phyloP scores from a whole-genome alignment of 1,139 yeast genomes.

The Sugiyamaella japonica region DNA sequence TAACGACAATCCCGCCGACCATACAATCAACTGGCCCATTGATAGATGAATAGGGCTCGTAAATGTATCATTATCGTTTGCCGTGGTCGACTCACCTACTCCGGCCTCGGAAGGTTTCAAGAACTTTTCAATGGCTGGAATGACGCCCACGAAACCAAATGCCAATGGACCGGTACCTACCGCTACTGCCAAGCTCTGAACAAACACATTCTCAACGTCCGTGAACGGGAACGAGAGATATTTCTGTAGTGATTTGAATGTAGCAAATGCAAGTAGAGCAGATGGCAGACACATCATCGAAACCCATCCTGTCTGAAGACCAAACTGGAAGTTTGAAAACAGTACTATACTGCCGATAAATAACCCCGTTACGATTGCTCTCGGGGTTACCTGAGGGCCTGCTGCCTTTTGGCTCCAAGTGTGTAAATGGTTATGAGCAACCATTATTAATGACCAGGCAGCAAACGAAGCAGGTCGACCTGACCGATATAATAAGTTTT shows the following conservation, averaged over 20 bases:
- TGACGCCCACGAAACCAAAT: constrained; percentile 92
- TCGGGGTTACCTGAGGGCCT: constrained; percentile 58
- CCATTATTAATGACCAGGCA: neutral
- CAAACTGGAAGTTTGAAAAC: constrained; percentile 90
- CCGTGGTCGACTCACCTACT: constrained; percentile 3
- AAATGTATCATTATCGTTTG: neutral
- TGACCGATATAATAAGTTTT: too few relatives aligned
- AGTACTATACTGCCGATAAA: constrained; percentile 78
- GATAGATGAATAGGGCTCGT: constrained; percentile 35
- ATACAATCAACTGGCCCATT: constrained; percentile 58
- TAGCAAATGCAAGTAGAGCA: constrained; percentile 81
- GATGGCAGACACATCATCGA: constrained; percentile 99
- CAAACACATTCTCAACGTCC: constrained; percentile 89
- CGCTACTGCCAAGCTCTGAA: constrained; percentile 92
- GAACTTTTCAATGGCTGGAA: constrained; percentile 93
- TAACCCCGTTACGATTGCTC: constrained; percentile 74
- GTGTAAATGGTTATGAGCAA: constrained; percentile 8
- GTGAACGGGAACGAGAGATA: constrained; percentile 57
- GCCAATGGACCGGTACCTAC: constrained; percentile 97
- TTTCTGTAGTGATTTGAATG: constrained; percentile 56
- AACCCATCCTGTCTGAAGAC: constrained; percentile 98
- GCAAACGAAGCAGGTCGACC: too few relatives aligned
- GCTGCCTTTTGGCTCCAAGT: constrained; percentile 23
- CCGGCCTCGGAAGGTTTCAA: constrained; percentile 79
- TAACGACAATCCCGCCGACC: constrained; percentile 86